These are phyloP conservation scores for Lactarius sp. DNA, from an alignment of 768 basidiomycete genomes.

Conservation along the genomic window DNA sequence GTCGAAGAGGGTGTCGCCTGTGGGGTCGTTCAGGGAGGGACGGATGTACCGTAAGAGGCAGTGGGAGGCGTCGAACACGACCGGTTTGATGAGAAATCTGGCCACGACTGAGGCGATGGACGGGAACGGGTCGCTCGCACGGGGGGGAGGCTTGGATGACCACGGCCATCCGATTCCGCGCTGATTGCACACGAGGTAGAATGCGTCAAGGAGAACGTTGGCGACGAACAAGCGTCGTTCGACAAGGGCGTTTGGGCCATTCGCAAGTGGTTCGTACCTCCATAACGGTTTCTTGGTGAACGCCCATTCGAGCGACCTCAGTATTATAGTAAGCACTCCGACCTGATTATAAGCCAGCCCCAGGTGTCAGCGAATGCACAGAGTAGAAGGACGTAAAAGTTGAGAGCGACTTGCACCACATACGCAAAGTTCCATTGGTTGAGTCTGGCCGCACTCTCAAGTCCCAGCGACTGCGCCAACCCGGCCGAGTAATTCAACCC, in stretches of 20 bases:
- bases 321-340: neutral
- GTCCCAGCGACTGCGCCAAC: neutral
- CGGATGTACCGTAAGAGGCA: neutral
- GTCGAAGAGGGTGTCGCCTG: slow-evolving; percentile 15
- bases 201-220: slow-evolving; percentile 14
- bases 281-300: neutral
- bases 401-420: neutral
- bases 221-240: slow-evolving; percentile 1
- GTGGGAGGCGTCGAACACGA: slow-evolving; percentile 6
- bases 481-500: neutral
- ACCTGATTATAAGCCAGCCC: neutral
- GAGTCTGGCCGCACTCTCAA: neutral
- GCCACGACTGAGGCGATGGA: neutral
- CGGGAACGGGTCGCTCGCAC: neutral
- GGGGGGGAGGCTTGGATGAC: slow-evolving; percentile 6
- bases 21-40: slow-evolving; percentile 1
- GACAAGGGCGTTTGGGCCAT: neutral
- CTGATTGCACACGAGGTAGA: slow-evolving; percentile 15
- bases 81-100: neutral
- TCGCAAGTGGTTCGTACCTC: slow-evolving; percentile 2
- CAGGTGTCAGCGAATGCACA: no score
- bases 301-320: slow-evolving; percentile 11
- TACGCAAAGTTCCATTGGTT: slow-evolving; percentile 4
- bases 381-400: neutral
- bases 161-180: slow-evolving; percentile 14